Base-by-base conservation (phyloP, 192 early-diverging fungal species). In the Coemansia sp. region DNA sequence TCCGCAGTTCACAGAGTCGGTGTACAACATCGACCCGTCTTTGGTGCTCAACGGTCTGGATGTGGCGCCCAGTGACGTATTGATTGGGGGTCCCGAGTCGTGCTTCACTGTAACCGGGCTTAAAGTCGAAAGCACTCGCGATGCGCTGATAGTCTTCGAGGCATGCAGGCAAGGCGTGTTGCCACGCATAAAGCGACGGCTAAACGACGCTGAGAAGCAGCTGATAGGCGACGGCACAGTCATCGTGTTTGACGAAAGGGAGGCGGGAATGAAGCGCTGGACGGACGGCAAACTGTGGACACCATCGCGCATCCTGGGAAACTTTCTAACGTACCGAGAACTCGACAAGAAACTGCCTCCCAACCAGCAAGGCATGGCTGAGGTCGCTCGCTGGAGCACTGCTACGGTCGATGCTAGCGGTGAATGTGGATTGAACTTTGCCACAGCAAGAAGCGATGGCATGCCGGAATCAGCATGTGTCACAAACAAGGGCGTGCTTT, bases 211-310 rank as follows among this genome's bases (percentile, higher is more conserved):
- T 58, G 91, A 95, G 64, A 87, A 90, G 68, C 84, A 85, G 51
- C 82, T 86, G 48, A 90, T 95, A 49, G 67, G 79, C 53, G 89
- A 88, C 15, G 93, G 93, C 35, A 89, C 90, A 5, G 85, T 94
- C n/a, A 90, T 93, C 46, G 90, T 95, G 45, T 95, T 93, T 84
- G 90, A 94, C 68, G 92, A 95, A 77, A 81, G 87, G 58, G 91
- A 93, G 68, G 89, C 89, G 41, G 88, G 89, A 7, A 92, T 94
- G 78, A 92, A 92, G 74, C 85, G 93, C 21, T 95, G 93, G 93
- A 95, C 93, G 4, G 93, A 94, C 59, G 92, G 92, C 6, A 83
- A 89, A 9, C 75, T 87, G 18, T 94, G 93, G 93, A 91, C 91
- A 36, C 93, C 93, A 11, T 93, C 92, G 16, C 87, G 93, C 30